These are phyloP conservation scores for Aspergillus luchuensis DNA, from an alignment of 2,329 filamentous ascomycete species.

Conservation along the genomic window DNA sequence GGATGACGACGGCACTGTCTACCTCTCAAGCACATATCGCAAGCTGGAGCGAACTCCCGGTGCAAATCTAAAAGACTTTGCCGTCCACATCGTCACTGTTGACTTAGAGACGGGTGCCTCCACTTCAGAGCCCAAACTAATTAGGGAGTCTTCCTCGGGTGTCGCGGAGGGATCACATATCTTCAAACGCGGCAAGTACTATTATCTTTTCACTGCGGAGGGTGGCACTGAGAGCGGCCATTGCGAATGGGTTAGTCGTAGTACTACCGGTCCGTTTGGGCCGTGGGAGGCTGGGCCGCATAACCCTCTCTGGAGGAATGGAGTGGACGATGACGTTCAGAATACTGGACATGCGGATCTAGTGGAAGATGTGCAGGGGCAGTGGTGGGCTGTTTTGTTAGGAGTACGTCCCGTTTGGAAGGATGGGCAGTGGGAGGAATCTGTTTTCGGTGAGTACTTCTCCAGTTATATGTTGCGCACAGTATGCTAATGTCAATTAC, in stretches of 20 bases:
- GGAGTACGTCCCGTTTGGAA: slow-evolving; percentile 46
- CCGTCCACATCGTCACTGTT: slow-evolving; percentile 40
- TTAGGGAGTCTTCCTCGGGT: slow-evolving; percentile 51
- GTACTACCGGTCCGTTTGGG: slow-evolving; percentile 56
- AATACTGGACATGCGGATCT: slow-evolving; percentile 55
- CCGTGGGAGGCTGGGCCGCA: slow-evolving; percentile 64
- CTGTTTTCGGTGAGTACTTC: slow-evolving; percentile 44
- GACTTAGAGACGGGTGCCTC: slow-evolving; percentile 37
- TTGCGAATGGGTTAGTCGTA: slow-evolving; percentile 61
- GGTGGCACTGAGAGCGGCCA: slow-evolving; percentile 63
- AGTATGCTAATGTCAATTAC: neutral
- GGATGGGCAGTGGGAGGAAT: slow-evolving; percentile 37
- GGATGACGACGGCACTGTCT: slow-evolving; percentile 54
- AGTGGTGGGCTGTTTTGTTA: slow-evolving; percentile 54
- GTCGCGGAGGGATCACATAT: slow-evolving; percentile 59
- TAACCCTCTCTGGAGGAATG: slow-evolving; percentile 59
- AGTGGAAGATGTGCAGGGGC: slow-evolving; percentile 48
- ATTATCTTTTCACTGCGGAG: slow-evolving; percentile 58
- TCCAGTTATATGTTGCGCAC: neutral
- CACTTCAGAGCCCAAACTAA: slow-evolving; percentile 32
- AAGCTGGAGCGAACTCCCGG: slow-evolving; percentile 41
- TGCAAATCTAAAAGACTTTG: slow-evolving; percentile 55
- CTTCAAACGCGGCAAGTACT: slow-evolving; percentile 54
- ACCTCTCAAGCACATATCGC: slow-evolving; percentile 48
- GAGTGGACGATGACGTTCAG: slow-evolving; percentile 52